These are phyloP conservation scores for Hypoxylon subgilvum DNA, from an alignment of 495 filamentous ascomycete species.

Conservation along the genomic window DNA sequence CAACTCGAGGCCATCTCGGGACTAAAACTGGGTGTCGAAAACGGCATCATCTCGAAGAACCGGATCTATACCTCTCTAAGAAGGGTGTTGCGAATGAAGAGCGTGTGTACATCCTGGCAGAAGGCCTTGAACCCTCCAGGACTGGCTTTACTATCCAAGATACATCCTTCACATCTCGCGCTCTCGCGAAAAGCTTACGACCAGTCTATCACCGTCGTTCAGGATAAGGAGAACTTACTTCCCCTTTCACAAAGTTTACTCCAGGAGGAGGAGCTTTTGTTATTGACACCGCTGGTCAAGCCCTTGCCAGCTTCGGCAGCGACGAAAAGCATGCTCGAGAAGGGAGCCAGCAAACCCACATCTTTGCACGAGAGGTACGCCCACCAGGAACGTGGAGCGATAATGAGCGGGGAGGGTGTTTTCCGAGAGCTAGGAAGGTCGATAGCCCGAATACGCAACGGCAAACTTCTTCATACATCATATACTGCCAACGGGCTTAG, in stretches of 20 bases:
- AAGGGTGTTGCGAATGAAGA: slow-evolving; percentile 76
- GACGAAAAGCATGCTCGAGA: slow-evolving; percentile 59
- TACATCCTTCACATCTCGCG: slow-evolving; percentile 77
- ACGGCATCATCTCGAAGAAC: slow-evolving; percentile 78
- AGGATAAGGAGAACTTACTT: slow-evolving; percentile 78
- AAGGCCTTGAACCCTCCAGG: slow-evolving; percentile 82
- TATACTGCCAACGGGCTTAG: slow-evolving; percentile 89
- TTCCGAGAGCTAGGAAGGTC: slow-evolving; percentile 84
- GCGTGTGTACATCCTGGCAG: slow-evolving; percentile 80
- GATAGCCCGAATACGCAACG: slow-evolving; percentile 78
- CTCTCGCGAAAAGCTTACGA: slow-evolving; percentile 85
- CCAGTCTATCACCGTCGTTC: slow-evolving; percentile 81
- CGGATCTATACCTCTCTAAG: slow-evolving; percentile 75
- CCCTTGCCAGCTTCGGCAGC: slow-evolving; percentile 82
- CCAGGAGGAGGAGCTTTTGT: slow-evolving; percentile 79
- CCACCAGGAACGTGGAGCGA: slow-evolving; percentile 67
- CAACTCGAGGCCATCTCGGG: slow-evolving; percentile 88
- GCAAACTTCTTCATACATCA: slow-evolving; percentile 84
- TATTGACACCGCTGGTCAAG: slow-evolving; percentile 84
- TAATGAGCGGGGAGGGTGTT: slow-evolving; percentile 85
- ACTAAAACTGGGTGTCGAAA: slow-evolving; percentile 82
- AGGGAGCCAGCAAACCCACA: slow-evolving; percentile 50
- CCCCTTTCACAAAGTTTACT: slow-evolving; percentile 78
- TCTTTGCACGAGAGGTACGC: slow-evolving; percentile 59
- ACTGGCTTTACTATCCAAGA: slow-evolving; percentile 69